Conservation (phyloP, 2,329 filamentous ascomycete species). For the Colletotrichum paranaense region DNA sequence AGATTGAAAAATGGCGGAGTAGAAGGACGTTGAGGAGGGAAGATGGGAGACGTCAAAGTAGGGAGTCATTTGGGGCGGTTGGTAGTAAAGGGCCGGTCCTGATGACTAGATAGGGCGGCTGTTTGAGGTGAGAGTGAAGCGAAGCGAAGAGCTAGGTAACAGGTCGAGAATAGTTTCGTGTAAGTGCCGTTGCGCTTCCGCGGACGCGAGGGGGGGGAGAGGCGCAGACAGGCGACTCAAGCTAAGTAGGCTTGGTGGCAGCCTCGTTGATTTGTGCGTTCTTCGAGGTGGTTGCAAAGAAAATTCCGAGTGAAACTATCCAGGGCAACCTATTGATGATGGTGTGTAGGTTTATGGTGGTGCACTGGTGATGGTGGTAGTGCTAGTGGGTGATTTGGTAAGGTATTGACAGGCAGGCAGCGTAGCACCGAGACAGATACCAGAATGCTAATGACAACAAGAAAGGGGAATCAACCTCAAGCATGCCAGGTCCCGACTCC, state of each 20-base stretch:
- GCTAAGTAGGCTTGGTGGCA: background rate
- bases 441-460: background rate
- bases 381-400: background rate
- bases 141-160: background rate
- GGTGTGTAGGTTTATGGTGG: too few relatives aligned
- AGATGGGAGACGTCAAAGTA: slow-evolving; percentile 78
- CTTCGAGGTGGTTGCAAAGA: background rate
- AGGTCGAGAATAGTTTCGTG: background rate
- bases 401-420: background rate
- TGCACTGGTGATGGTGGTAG: background rate
- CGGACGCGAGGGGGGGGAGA: background rate
- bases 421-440: background rate
- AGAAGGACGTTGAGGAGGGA: slow-evolving; percentile 84
- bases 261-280: background rate
- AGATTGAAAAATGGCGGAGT: slow-evolving; percentile 81
- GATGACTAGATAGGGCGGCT: background rate
- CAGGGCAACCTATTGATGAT: background rate
- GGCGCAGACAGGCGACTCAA: background rate
- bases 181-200: background rate
- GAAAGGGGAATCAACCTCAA: background rate
- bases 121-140: background rate
- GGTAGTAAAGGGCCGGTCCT: background rate
- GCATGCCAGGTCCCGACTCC: background rate
- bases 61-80: slow-evolving; percentile 52
- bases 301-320: background rate